phyloP scores from a whole-genome alignment of 2,329 filamentous ascomycete species.

The Ilyonectria robusta region DNA sequence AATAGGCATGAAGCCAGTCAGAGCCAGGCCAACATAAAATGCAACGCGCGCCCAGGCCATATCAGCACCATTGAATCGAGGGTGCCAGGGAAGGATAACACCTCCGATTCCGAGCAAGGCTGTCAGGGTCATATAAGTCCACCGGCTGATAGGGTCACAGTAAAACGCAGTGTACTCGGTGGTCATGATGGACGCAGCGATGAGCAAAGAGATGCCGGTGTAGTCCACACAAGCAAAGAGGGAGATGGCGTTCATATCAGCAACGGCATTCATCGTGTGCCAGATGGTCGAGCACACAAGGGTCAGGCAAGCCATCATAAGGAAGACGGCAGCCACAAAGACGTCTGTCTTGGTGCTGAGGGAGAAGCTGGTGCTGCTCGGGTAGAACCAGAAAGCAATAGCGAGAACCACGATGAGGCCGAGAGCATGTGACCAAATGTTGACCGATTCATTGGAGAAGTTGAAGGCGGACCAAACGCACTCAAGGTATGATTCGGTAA shows the following conservation, averaged over 20 bases:
- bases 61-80: conserved; percentile 90
- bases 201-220: conserved; percentile 94
- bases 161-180: conserved; percentile 99
- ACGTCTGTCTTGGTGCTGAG: conserved; percentile 90
- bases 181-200: conserved; percentile 96
- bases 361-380: conserved; percentile 86
- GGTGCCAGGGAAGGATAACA: conserved; percentile 95
- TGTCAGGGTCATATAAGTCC: conserved; percentile 87
- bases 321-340: conserved; percentile 93
- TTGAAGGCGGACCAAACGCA: conserved; percentile 88
- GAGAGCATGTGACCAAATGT: conserved; percentile 97
- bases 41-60: conserved; percentile 94
- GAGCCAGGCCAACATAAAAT: conserved; percentile 90
- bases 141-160: conserved; percentile 90
- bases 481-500: conserved; percentile 90
- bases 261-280: conserved; percentile 99
- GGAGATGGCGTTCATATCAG: conserved; percentile 89
- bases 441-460: conserved; percentile 93
- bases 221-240: conserved; percentile 98
- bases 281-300: conserved; percentile 95
- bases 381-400: conserved; percentile 97
- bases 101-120: conserved; percentile 86
- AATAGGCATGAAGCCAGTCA: conserved; percentile 91
- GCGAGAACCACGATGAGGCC: conserved; percentile 90
- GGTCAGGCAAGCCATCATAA: conserved; percentile 95